phyloP scores from a whole-genome alignment of 192 early-diverging fungal genomes.

The Rhizoclosmatium sp. region DNA sequence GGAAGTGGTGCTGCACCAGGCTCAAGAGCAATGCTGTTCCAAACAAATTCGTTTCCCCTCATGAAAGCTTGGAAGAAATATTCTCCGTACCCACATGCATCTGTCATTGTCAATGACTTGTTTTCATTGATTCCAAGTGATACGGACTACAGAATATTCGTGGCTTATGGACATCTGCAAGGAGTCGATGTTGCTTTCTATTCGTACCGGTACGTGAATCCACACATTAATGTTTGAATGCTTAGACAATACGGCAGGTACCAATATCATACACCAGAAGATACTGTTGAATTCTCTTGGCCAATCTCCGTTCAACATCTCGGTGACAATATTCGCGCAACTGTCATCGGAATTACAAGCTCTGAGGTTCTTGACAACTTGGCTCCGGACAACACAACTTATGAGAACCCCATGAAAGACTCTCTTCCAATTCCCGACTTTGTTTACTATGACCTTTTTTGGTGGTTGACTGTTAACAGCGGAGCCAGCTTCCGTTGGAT shows the following conservation, averaged over 20 bases:
- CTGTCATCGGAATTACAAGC: slow-evolving; percentile 33
- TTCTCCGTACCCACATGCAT: slow-evolving; percentile 54
- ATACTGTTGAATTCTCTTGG: slow-evolving; percentile 47
- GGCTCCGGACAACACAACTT: neutral
- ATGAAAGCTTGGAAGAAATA: slow-evolving; percentile 32
- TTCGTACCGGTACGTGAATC: slow-evolving; percentile 24
- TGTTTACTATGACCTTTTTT: slow-evolving; percentile 52
- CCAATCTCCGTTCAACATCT: slow-evolving; percentile 51
- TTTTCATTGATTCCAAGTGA: slow-evolving; percentile 45
- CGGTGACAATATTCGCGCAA: slow-evolving; percentile 52
- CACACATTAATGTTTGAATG: too few relatives aligned
- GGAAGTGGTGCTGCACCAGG: slow-evolving; percentile 50
- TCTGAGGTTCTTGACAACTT: slow-evolving; percentile 18
- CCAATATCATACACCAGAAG: slow-evolving; percentile 55
- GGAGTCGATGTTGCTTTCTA: slow-evolving; percentile 59
- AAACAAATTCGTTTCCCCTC: slow-evolving; percentile 49
- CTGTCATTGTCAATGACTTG: slow-evolving; percentile 52
- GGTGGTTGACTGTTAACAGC: slow-evolving; percentile 22
- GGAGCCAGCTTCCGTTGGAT: slow-evolving; percentile 17
- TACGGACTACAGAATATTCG: slow-evolving; percentile 55
- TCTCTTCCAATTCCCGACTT: slow-evolving; percentile 37
- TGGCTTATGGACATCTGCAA: slow-evolving; percentile 36
- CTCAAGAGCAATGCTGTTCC: slow-evolving; percentile 44
- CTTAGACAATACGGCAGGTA: slow-evolving; percentile 20
- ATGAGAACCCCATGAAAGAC: neutral